Percentiles rank a stretch among this genome's conserved stretches.
phyloP scores from a whole-genome alignment of 1,139 yeast genomes.

The Sugiyamaella sp. region DNA sequence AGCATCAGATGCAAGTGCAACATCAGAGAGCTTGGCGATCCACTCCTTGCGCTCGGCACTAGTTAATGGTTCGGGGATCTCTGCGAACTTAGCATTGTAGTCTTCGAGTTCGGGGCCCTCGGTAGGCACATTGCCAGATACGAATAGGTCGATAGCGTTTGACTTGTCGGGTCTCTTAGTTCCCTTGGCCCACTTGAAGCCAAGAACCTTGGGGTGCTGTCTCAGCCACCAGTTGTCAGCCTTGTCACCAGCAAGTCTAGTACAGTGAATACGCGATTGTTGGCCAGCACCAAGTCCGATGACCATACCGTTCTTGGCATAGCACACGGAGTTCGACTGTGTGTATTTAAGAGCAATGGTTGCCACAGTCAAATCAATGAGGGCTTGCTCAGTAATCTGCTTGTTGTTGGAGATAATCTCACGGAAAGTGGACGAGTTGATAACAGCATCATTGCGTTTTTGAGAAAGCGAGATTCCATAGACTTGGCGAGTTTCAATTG shows the following conservation, averaged over 20 bases:
- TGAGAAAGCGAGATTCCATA: conserved; percentile 95
- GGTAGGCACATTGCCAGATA: conserved; percentile 87
- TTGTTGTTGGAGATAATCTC: conserved; percentile 90
- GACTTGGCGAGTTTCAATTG: conserved; percentile 88
- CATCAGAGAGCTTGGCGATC: conserved; percentile 76
- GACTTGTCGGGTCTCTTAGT: conserved; percentile 98
- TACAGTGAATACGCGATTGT: conserved; percentile 98
- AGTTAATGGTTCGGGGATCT: conserved; percentile 80
- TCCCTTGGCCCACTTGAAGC: conserved; percentile 96
- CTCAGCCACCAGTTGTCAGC: conserved; percentile 99
- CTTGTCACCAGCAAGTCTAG: conserved; percentile 98
- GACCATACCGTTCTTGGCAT: conserved; percentile 98
- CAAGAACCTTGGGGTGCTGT: conserved; percentile 94
- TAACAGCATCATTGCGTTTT: conserved; percentile 96
- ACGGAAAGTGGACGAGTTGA: conserved; percentile 83
- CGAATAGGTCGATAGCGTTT: conserved; percentile 93
- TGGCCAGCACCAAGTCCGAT: conserved; percentile 99
- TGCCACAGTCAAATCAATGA: conserved; percentile 91
- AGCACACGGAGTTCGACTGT: conserved; percentile 97
- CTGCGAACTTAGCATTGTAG: conserved; percentile 85
- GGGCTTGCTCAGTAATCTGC: conserved; percentile 85
- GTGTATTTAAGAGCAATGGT: conserved; percentile 97
- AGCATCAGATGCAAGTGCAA: conserved; percentile 94
- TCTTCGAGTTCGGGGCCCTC: conserved; percentile 92
- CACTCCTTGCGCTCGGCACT: conserved; percentile 84